These are phyloP conservation scores for Phytophthora pini DNA, from an alignment of 352 stramenopile genomes.

Conservation along the genomic window DNA sequence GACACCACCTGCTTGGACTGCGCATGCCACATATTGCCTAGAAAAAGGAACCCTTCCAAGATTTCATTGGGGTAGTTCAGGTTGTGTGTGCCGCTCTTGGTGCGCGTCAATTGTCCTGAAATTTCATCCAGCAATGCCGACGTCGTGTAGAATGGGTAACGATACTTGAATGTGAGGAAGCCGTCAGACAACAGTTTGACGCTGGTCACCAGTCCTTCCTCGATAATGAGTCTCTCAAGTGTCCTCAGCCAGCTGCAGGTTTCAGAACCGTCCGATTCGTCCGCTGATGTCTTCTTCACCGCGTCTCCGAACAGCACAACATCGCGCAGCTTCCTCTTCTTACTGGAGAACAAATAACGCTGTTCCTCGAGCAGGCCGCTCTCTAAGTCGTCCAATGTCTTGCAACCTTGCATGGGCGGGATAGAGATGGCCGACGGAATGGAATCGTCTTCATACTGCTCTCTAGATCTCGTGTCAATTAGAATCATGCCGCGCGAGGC, in stretches of 20 bases:
- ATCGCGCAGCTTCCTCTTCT: slow-evolving; percentile 81
- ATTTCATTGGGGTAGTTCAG: slow-evolving; percentile 91
- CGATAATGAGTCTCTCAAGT: slow-evolving; percentile 74
- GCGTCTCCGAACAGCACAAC: slow-evolving; percentile 83
- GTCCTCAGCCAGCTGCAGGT: slow-evolving; percentile 54
- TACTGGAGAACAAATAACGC: slow-evolving; percentile 69
- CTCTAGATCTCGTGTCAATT: slow-evolving; percentile 65
- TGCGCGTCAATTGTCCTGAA: slow-evolving; percentile 66
- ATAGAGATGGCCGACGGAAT: slow-evolving; percentile 82
- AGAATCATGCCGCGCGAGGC: slow-evolving; percentile 77
- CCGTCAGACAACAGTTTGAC: slow-evolving; percentile 78
- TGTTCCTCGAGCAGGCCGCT: slow-evolving; percentile 66
- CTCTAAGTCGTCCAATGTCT: slow-evolving; percentile 63
- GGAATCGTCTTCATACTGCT: slow-evolving; percentile 72
- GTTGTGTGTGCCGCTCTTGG: slow-evolving; percentile 85
- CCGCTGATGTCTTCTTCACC: slow-evolving; percentile 43
- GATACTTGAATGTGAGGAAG: slow-evolving; percentile 87
- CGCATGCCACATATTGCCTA: slow-evolving; percentile 91
- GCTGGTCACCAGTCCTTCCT: slow-evolving; percentile 77
- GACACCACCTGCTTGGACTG: slow-evolving; percentile 78
- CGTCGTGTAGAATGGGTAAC: slow-evolving; percentile 88
- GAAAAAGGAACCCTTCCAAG: slow-evolving; percentile 85
- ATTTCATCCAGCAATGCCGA: slow-evolving; percentile 71
- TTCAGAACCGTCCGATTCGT: slow-evolving; percentile 25
- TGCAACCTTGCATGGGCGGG: slow-evolving; percentile 53